Evolutionary conservation across 352 stramenopile species (phyloP).

Genomic region (Pythium aristosporum): DNA sequence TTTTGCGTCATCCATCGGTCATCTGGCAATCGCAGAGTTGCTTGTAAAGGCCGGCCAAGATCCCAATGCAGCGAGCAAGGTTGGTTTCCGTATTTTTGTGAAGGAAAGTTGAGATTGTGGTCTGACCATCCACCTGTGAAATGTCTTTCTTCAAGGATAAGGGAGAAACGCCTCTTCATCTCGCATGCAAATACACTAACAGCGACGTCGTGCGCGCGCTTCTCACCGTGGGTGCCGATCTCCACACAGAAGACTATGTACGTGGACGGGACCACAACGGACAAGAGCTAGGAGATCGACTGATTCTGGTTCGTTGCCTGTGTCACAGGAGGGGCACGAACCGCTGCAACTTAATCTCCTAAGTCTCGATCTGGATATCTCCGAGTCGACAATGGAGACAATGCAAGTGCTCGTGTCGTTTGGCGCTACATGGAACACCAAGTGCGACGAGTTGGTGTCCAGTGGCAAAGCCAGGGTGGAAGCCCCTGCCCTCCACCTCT

Average conservation of each 20-base stretch:
- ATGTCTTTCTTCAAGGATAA: neutral
- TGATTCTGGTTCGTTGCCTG: neutral
- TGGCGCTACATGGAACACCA: neutral
- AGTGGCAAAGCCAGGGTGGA: neutral
- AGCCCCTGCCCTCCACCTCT: neutral
- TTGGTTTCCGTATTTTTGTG: neutral
- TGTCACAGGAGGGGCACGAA: neutral
- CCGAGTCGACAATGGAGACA: neutral
- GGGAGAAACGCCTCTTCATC: neutral
- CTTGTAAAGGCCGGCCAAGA: too few species aligned
- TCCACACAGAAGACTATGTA: conserved; percentile 1
- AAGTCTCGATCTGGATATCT: too few species aligned
- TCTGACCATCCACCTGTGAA: too few species aligned
- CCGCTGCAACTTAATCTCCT: neutral
- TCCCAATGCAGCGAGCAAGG: neutral
- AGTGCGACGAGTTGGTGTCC: neutral
- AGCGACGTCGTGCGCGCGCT: neutral
- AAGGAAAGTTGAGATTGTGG: too few species aligned
- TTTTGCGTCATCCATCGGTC: too few species aligned
- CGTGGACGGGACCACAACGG: too few species aligned
- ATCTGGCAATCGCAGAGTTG: too few species aligned
- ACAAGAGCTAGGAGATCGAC: neutral
- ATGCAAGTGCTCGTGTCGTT: conserved; percentile 2
- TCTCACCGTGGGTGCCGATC: neutral
- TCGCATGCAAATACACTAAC: neutral